Evolutionary conservation across 2,329 filamentous ascomycete genomes (phyloP).

Genomic region (Davidsoniella australis): DNA sequence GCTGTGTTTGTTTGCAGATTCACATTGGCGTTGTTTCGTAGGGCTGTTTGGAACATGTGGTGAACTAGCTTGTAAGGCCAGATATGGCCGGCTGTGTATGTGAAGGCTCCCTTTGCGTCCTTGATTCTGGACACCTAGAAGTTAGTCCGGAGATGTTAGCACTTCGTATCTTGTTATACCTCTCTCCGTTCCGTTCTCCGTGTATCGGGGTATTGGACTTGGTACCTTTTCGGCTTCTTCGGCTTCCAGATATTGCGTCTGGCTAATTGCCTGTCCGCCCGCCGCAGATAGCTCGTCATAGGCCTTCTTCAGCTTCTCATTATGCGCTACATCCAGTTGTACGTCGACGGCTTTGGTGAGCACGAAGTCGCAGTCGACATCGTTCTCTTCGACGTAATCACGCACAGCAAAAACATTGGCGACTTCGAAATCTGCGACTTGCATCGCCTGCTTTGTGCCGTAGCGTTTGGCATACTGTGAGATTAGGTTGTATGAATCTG

Average conservation of each 20-base stretch:
- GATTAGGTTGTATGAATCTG: conserved; percentile 14
- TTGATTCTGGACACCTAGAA: conserved; percentile 20
- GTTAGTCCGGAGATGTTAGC: background rate
- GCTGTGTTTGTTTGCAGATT: conserved; percentile 15
- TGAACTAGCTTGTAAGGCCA: conserved; percentile 17
- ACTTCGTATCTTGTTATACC: background rate
- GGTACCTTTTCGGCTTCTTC: conserved; percentile 1
- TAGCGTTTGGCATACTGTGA: conserved; percentile 13
- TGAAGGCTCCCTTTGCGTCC: conserved; percentile 20
- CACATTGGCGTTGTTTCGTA: conserved; percentile 8
- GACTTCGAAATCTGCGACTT: conserved; percentile 16
- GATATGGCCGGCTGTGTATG: conserved; percentile 16
- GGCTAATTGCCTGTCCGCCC: conserved; percentile 16
- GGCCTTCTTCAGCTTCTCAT: conserved; percentile 15
- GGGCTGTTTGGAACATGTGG: conserved; percentile 8
- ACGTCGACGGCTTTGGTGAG: conserved; percentile 25
- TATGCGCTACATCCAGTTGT: conserved; percentile 17
- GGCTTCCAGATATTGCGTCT: conserved; percentile 6
- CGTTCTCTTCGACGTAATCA: conserved; percentile 21
- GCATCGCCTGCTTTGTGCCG: conserved; percentile 14
- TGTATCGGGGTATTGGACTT: background rate
- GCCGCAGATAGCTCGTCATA: conserved; percentile 19
- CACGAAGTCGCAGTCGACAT: conserved; percentile 28
- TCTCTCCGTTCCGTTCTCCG: background rate
- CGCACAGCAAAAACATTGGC: conserved; percentile 18